Conservation (phyloP, 352 stramenopile genomes). For the Poterioochromonas sp. region DNA sequence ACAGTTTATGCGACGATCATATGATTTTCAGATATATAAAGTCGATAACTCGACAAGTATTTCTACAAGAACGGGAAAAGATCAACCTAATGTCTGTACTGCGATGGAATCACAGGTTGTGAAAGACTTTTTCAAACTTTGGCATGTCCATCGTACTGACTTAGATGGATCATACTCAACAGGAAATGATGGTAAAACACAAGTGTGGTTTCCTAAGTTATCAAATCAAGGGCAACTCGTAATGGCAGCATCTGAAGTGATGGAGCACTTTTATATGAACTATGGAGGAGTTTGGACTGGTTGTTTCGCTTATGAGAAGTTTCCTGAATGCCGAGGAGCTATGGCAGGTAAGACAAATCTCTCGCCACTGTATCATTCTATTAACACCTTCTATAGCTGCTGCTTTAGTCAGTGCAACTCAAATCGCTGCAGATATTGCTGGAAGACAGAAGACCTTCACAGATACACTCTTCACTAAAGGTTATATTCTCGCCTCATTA, state of each 20-base stretch:
- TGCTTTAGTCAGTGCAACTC: not conserved
- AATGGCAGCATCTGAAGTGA: not conserved
- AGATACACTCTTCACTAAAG: not conserved
- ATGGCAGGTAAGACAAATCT: not conserved
- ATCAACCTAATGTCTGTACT: not conserved
- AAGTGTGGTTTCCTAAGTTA: not conserved
- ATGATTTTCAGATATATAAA: not conserved
- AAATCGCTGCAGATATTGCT: not conserved
- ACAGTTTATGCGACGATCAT: constrained; percentile 10
- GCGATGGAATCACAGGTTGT: not conserved
- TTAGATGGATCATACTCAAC: not conserved
- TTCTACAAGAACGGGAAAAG: not conserved
- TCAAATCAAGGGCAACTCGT: not conserved
- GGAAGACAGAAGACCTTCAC: not conserved
- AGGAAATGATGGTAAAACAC: not conserved
- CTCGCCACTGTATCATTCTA: not conserved
- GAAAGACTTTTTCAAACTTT: not conserved
- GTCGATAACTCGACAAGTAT: not conserved
- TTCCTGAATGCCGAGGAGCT: not conserved
- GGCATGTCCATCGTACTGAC: not conserved
- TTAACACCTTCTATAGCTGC: not conserved
- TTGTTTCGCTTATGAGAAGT: constrained; percentile 1
- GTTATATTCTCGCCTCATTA: constrained; percentile 16
- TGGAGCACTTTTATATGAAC: not conserved
- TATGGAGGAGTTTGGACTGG: constrained; percentile 22